These are phyloP conservation scores for Candida boidinii DNA, from an alignment of 805 yeast genomes.

Conservation along the genomic window DNA sequence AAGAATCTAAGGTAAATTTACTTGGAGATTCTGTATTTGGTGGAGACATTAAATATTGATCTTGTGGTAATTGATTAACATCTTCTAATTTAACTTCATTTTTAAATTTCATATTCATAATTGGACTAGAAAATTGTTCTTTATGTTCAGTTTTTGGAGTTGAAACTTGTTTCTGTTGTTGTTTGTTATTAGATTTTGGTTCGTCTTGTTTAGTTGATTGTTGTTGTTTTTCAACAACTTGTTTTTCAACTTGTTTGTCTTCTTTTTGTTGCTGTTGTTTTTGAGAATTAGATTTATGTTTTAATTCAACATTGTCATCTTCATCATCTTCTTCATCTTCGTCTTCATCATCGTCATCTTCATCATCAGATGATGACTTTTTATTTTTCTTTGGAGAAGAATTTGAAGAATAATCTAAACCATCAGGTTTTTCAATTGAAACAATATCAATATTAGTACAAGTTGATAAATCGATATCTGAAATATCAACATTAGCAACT, in stretches of 20 bases:
- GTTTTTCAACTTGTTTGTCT: slow-evolving; percentile 1
- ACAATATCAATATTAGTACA: slow-evolving; percentile 4
- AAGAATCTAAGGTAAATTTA: slow-evolving; percentile 15
- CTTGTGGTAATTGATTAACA: slow-evolving; percentile 9
- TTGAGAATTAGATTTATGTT: background rate
- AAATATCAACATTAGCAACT: slow-evolving; percentile 9
- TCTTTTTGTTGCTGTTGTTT: background rate
- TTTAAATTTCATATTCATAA: background rate
- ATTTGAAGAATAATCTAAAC: slow-evolving; percentile 14
- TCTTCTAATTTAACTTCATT: slow-evolving; percentile 6
- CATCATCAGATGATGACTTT: slow-evolving; percentile 15
- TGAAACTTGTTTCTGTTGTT: no score
- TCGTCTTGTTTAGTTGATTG: no score
- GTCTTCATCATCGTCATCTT: slow-evolving; percentile 10
- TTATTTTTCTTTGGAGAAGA: slow-evolving; percentile 13
- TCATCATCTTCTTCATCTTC: slow-evolving; percentile 9
- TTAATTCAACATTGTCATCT: slow-evolving; percentile 2
- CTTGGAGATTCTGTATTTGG: slow-evolving; percentile 24
- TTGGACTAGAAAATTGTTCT: background rate
- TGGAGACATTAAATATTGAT: no score
- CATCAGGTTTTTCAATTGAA: slow-evolving; percentile 17
- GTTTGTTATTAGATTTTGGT: no score
- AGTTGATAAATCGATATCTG: slow-evolving; percentile 7
- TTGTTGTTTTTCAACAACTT: slow-evolving; percentile 10
- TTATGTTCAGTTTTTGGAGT: no score